Percentiles rank a stretch among this genome's conserved stretches.
Conservation (phyloP, 2,329 filamentous ascomycete genomes). For the Paecilomyces sp. region DNA sequence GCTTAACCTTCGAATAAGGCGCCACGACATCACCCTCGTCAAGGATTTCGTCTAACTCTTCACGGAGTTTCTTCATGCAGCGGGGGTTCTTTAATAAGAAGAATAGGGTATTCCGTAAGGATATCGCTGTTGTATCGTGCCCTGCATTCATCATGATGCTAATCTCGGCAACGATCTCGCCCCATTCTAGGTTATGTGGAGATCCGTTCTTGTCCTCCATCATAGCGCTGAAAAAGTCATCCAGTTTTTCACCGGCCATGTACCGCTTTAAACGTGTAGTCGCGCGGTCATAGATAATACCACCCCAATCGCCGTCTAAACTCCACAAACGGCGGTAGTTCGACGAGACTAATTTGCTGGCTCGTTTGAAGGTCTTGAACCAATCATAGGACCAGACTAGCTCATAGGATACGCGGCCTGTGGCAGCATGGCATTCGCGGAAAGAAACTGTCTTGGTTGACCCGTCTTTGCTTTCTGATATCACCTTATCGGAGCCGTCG, state of each 20-base stretch:
- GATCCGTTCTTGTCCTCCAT: conserved; percentile 46
- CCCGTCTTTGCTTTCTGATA: conserved; percentile 8
- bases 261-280: conserved; percentile 19
- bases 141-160: conserved; percentile 42
- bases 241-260: conserved; percentile 46
- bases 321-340: neutral
- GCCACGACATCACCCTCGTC: conserved; percentile 38
- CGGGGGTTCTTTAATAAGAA: conserved; percentile 44
- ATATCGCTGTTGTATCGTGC: conserved; percentile 45
- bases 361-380: neutral
- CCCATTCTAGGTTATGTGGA: conserved; percentile 46
- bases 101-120: conserved; percentile 49
- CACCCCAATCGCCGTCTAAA: neutral
- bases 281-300: neutral
- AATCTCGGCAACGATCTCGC: conserved; percentile 52
- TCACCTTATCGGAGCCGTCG: conserved; percentile 18
- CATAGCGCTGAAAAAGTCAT: conserved; percentile 52
- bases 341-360: neutral
- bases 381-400: neutral
- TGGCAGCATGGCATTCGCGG: neutral
- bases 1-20: conserved; percentile 41
- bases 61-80: conserved; percentile 32
- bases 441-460: neutral
- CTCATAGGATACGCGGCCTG: neutral
- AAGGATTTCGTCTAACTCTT: conserved; percentile 14